Evolutionary conservation across 768 basidiomycete species (phyloP), one percentile per base, ranked within the genome.

Genomic region (Trametes villosa): DNA sequence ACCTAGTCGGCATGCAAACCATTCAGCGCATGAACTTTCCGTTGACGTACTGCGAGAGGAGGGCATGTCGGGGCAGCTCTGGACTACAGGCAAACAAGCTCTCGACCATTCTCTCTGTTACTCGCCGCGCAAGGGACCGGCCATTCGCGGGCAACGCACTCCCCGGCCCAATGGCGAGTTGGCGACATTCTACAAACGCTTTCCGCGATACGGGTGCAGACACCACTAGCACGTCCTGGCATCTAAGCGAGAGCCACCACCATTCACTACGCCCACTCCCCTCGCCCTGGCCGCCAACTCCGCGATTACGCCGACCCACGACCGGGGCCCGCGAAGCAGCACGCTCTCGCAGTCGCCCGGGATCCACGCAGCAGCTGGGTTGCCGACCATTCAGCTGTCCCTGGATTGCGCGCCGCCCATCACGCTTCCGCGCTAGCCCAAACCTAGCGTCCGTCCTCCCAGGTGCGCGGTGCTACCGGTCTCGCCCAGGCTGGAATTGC

Each of bases 231-330:
- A 45, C 22, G 12, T 1, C 30, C 27, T 26, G 27, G 9, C 17
- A 51, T 51, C 20, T 26, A 36, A 34, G 50, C 50, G 38, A 51
- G n/a, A n/a, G n/a, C 18, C 6, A 8, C 50, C 50, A 24, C 33
- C 50, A 9, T 26, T 26, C 44, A 15, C 44, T 8, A n/a, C n/a
- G n/a, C n/a, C n/a, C n/a, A n/a, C n/a, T n/a, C n/a, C 20, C n/a
- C 24, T 45, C 8, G 44, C 20, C 34, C 24, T 15, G 9, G 13
- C 22, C 11, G 17, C 22, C 18, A 54, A 57, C 56, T 57, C 56
- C 56, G 56, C 56, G 56, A 57, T 26, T 50, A 27, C n/a, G 3
- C 56, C 56, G 56, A 49, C 34, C 40, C 31, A 31, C 48, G 34
- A 36, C 22, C 55, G 55, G 55, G 15, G 34, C n/a, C 46, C 55